Percentiles rank a stretch among this genome's conserved stretches.
These are phyloP conservation scores for Lunularia cruciata DNA, from an alignment of 225 moss, liverwort and hornwort species.

Conservation along the genomic window DNA sequence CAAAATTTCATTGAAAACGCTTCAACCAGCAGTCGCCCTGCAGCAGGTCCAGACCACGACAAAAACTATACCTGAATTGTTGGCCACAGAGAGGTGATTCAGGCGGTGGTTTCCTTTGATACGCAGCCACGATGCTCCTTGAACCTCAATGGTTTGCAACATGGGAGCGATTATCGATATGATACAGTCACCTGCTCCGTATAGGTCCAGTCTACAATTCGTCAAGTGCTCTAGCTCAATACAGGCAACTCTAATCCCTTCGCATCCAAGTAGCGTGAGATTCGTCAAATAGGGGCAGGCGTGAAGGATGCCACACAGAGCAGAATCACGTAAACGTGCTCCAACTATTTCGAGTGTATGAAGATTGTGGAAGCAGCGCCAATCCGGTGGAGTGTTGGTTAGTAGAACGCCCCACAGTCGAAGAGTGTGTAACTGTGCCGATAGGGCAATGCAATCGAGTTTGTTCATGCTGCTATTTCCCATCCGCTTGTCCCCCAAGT, in stretches of 20 bases:
- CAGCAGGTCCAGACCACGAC: background rate
- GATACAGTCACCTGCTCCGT: constrained; percentile 49
- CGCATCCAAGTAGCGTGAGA: constrained; percentile 49
- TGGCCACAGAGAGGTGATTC: constrained; percentile 49
- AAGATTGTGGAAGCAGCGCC: constrained; percentile 46
- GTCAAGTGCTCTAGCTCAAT: constrained; percentile 48
- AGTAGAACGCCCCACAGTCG: constrained; percentile 54
- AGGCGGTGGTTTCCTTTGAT: constrained; percentile 47
- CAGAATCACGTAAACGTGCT: constrained; percentile 50
- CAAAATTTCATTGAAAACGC: no score
- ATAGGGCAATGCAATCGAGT: constrained; percentile 47
- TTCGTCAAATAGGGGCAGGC: constrained; percentile 51
- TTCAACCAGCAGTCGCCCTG: background rate
- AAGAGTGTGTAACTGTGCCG: constrained; percentile 44
- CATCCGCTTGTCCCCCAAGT: constrained; percentile 51
- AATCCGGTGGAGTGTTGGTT: constrained; percentile 46
- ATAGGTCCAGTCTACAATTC: constrained; percentile 47
- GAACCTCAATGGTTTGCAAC: constrained; percentile 43
- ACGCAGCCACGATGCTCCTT: constrained; percentile 55
- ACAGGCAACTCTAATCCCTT: constrained; percentile 49
- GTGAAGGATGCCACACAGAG: constrained; percentile 49
- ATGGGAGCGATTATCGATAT: constrained; percentile 47
- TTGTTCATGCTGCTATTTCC: constrained; percentile 57
- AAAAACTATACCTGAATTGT: constrained; percentile 39
- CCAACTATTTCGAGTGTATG: constrained; percentile 50